Conservation (phyloP, 805 yeast genomes). For the Lipomyces mesembrius region DNA sequence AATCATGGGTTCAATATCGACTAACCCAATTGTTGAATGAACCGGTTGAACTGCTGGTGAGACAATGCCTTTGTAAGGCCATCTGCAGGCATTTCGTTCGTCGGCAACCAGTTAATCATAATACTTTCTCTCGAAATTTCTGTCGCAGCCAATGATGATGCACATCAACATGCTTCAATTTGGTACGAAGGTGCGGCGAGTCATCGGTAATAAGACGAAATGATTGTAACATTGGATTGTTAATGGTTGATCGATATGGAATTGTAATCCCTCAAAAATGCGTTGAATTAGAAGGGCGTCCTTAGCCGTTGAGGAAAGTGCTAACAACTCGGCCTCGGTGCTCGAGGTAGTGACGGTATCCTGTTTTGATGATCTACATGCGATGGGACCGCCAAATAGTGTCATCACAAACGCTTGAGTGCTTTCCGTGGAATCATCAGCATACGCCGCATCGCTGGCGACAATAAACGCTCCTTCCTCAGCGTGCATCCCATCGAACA, state of each 20-base stretch:
- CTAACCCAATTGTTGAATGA: too few relatives aligned
- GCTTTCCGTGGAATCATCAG: slow-evolving; percentile 1
- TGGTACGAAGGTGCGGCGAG: not conserved
- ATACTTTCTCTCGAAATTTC: not conserved
- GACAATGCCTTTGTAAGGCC: not conserved
- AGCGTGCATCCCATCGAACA: not conserved
- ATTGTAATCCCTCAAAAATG: not conserved
- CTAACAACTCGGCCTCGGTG: slow-evolving; percentile 1
- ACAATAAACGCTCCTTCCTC: not conserved
- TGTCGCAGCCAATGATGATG: slow-evolving; percentile 3
- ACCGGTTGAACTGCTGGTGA: too few relatives aligned
- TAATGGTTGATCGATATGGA: not conserved
- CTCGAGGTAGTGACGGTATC: not conserved
- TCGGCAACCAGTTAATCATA: not conserved
- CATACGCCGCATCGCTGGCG: not conserved
- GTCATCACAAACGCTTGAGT: not conserved
- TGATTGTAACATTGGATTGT: not conserved
- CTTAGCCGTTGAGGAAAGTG: not conserved
- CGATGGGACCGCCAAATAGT: not conserved
- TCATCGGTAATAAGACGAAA: not conserved
- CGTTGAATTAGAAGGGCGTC: not conserved
- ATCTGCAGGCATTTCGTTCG: not conserved
- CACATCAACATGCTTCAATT: not conserved
- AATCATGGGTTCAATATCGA: too few relatives aligned
- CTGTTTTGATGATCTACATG: not conserved